Evolutionary conservation across 805 yeast species (phyloP), one percentile per base, ranked within the genome.

Genomic region (Zygosaccharomyces bailii): DNA sequence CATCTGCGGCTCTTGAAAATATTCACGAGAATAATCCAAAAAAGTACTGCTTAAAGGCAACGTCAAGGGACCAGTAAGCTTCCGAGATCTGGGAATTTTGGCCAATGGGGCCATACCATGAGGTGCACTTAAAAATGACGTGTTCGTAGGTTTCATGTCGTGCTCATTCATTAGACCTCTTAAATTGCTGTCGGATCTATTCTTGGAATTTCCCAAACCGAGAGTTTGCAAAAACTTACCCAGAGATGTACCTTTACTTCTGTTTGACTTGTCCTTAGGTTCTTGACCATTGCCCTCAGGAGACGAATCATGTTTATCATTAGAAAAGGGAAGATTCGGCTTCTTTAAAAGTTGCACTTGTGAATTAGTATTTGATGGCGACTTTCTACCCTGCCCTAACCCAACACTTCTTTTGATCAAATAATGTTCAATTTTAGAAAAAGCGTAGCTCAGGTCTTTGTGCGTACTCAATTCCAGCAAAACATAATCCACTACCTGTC

Each of bases 1-100:
- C 83, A 90, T 83, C 60, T 91, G 98, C 0, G 99, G 97, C 59
- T 90, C 98, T 57, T 90, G 96, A 69, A 91, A 93, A 59, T 89
- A 90, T 62, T 93, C 99, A 47, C 87, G 60, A 54, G 85, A 78
- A 63, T 83, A 86, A 41, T 82, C 86, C 49, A 85, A 76, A 55
- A 86, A 84, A 5, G 78, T 77, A 7, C 87, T 81, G 4, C 71
- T 70, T 8, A 78, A 61, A 1, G 87, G 84, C 3, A 84, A 55
- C 4, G 66, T 67, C 2, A 61, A 49, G 2, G 52, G 49, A 11
- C 56, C 59, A 13, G 49, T 50, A 10, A 45, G 52, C 20, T 66
- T 62, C 7, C 52, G 63, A 52, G 73, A 82, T 19, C 84, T 67
- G 5, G 86, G 80, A 0, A 86, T 75, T 30, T 69, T 67, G 2